Percentiles rank a stretch among this genome's conserved stretches.
Conservation (phyloP, 768 basidiomycete genomes). For the Rhizopogon rudus region DNA sequence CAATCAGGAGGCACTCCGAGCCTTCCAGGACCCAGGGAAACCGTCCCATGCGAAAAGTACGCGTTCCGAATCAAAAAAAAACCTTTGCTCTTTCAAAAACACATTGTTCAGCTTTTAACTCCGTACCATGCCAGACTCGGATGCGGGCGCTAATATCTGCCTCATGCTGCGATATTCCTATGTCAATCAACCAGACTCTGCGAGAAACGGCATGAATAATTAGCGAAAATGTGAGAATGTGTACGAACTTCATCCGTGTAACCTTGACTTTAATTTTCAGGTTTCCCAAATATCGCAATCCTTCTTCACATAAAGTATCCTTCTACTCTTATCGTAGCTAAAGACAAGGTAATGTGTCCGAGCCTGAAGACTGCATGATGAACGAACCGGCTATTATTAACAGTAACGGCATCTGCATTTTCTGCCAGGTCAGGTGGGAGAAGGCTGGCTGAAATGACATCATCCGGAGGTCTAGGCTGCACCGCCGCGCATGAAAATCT, state of each 20-base stretch:
- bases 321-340: constrained; percentile 69
- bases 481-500: background rate
- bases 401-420: constrained; percentile 44
- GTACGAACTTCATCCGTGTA: constrained; percentile 57
- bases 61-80: constrained; percentile 48
- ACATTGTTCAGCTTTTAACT: constrained; percentile 41
- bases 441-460: constrained; percentile 69
- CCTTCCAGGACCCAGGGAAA: constrained; percentile 58
- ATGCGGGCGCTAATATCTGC: constrained; percentile 22
- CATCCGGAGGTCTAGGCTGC: constrained; percentile 34
- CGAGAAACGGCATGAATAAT: constrained; percentile 4
- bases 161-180: constrained; percentile 63
- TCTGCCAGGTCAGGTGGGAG: constrained; percentile 55
- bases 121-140: background rate
- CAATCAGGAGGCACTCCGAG: constrained; percentile 50
- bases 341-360: no score
- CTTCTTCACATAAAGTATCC: constrained; percentile 66
- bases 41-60: constrained; percentile 68
- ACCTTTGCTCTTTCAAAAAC: constrained; percentile 59
- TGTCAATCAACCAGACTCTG: constrained; percentile 66
- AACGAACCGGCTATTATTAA: constrained; percentile 39
- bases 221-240: constrained; percentile 1
- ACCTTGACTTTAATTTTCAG: constrained; percentile 67
- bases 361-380: background rate
- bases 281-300: constrained; percentile 51